Percentiles rank a stretch among this genome's conserved stretches.
Evolutionary conservation across 1,139 yeast genomes (phyloP).

Genomic region (Yamadazyma sp.): DNA sequence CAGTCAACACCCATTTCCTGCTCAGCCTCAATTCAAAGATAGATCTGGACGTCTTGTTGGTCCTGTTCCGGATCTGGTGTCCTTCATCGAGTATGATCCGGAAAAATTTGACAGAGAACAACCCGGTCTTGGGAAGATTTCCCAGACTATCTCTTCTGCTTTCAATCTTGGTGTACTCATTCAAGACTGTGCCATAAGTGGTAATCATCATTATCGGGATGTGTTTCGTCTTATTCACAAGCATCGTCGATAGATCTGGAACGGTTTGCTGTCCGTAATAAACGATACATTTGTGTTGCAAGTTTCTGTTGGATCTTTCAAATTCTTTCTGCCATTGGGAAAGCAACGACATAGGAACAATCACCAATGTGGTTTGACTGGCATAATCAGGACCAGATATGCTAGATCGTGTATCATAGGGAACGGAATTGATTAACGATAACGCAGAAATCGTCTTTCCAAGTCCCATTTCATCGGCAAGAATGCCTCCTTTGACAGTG

Average conservation of each 20-base stretch:
- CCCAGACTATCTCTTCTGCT: constrained; percentile 31
- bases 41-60: constrained; percentile 80
- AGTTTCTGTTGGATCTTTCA: constrained; percentile 52
- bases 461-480: constrained; percentile 98
- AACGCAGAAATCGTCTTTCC: constrained; percentile 90
- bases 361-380: constrained; percentile 67
- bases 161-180: constrained; percentile 57
- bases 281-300: constrained; percentile 47
- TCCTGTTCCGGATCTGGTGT: constrained; percentile 81
- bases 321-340: constrained; percentile 92
- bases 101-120: constrained; percentile 74
- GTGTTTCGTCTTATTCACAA: constrained; percentile 33
- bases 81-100: constrained; percentile 90
- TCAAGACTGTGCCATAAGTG: constrained; percentile 84
- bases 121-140: constrained; percentile 44
- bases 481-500: constrained; percentile 73
- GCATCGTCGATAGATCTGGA: constrained; percentile 43
- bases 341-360: constrained; percentile 88
- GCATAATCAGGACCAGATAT: constrained; percentile 48
- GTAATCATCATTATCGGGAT: constrained; percentile 80
- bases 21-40: constrained; percentile 63
- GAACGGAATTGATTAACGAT: constrained; percentile 67
- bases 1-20: constrained; percentile 86
- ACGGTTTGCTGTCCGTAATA: constrained; percentile 72
- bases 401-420: constrained; percentile 37